A percentile compares a stretch with the other conserved stretches of the same genome.
Conservation (phyloP, 257 asterid genomes). For the Solanum chiquidenum region DNA sequence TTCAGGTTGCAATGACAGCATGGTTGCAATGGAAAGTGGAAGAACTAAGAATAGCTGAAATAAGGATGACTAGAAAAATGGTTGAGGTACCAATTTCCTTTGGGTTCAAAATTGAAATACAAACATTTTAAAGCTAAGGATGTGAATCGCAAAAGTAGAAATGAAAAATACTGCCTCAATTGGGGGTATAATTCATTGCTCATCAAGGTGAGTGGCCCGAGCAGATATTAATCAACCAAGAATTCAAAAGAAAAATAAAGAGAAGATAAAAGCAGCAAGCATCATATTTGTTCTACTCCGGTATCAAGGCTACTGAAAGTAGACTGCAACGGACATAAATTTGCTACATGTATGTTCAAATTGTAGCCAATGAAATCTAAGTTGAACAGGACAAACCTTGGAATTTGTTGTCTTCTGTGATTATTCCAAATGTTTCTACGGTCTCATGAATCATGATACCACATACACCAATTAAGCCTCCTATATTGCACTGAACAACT, state of each 20-base stretch:
- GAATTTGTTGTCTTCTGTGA: conserved; percentile 65
- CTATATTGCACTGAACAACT: conserved; percentile 62
- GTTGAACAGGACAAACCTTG: conserved; percentile 31
- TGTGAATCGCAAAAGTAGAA: not conserved
- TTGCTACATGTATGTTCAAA: not conserved
- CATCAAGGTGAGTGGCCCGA: not conserved
- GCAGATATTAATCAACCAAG: not conserved
- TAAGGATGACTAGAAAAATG: not conserved
- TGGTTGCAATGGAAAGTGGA: not conserved
- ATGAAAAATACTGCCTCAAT: not conserved
- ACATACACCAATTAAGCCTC: conserved; percentile 35
- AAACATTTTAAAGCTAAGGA: not conserved
- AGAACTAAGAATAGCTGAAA: not conserved
- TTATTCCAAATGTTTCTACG: conserved; percentile 78
- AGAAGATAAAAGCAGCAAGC: not conserved
- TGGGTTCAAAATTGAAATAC: not conserved
- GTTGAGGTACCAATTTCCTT: not conserved
- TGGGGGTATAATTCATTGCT: not conserved
- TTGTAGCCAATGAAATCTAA: not conserved
- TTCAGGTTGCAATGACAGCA: not conserved
- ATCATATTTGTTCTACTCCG: not conserved
- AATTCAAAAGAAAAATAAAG: not conserved
- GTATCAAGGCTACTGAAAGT: not conserved
- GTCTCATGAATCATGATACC: conserved; percentile 88
- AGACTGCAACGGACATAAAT: not conserved